phyloP scores from a whole-genome alignment of 768 basidiomycete genomes.

The Favolaschia claudopus region DNA sequence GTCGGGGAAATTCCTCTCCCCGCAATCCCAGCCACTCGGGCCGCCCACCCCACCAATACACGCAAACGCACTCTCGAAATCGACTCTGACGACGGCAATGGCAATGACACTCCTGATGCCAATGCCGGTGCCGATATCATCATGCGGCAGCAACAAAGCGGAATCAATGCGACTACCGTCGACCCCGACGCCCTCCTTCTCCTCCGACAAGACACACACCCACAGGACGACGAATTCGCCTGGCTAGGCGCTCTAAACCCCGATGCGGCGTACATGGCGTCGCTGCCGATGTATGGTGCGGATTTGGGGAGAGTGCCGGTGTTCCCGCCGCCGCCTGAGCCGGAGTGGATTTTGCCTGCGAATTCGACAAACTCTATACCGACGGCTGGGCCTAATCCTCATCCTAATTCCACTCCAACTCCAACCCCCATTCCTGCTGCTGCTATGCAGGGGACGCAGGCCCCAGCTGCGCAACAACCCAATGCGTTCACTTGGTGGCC shows the following conservation, averaged over 20 bases:
- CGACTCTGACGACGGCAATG: not conserved
- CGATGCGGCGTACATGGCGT: constrained; percentile 25
- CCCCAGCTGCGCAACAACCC: too few species aligned
- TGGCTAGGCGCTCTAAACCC: constrained; percentile 10
- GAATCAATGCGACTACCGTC: too few species aligned
- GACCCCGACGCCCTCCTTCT: not conserved
- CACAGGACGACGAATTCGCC: not conserved
- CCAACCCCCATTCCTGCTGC: too few species aligned
- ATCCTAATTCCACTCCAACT: too few species aligned
- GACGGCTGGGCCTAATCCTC: too few species aligned
- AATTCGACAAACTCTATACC: too few species aligned
- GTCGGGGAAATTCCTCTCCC: not conserved
- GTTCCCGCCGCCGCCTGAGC: constrained; percentile 27
- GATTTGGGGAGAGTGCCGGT: constrained; percentile 51
- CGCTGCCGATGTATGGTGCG: constrained; percentile 50
- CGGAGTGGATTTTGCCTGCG: too few species aligned
- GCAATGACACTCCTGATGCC: too few species aligned
- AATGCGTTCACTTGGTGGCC: too few species aligned
- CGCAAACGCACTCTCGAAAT: not conserved
- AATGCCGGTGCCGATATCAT: too few species aligned
- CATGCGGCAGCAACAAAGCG: too few species aligned
- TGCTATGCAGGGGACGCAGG: too few species aligned
- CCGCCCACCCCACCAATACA: not conserved
- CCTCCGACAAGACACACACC: not conserved
- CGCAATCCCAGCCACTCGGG: not conserved